Evolutionary conservation across 805 yeast genomes (phyloP), one percentile per base, ranked within the genome.

Genomic region (Nakazawaea siamensis): DNA sequence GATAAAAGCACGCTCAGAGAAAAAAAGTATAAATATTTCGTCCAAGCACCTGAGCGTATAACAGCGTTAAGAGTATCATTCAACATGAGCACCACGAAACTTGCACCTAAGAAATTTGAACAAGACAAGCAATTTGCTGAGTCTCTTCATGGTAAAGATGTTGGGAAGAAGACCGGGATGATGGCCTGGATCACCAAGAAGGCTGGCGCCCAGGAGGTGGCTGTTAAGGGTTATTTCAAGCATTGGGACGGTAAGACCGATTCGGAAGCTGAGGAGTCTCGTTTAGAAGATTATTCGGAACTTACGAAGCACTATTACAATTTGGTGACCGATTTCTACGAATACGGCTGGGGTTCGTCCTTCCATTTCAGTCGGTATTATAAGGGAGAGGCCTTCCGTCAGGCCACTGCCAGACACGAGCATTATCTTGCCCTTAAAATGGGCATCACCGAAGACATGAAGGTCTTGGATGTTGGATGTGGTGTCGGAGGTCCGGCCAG

Each of bases 401-500:
- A 90, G 62, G 94, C 97, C 28, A 78, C 85, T 46, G 97, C 97
- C 25, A 80, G 95, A 68, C 98, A 90, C 60, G 98, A 90, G 67
- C 97, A 92, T 64, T 92, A 73, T 62, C 67, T 90, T 48, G 98
- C 98, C 27, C 65, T 70, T 59, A 80, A 83, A 66, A 87, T 88
- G 73, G 82, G 82, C 43, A 68, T 90, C 50, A 60, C 68, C 48
- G 82, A 78, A 48, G 73, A 76, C 48, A 83, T 82, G 85, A 77
- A 79, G 53, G 98, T 90, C 13, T 71, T 90, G 48, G 98, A 90
- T 57, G 98, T 90, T 39, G 98, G 98, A 31, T 92, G 98, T 68
- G 98, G 98, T 70, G 95, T 90, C 50, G 98, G 98, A 56, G 98
- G 98, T 28, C 98, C 98, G 51, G 97, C 95, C 16, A 81, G 97